Evolutionary conservation across 257 asterid species (phyloP).

Genomic region (Solanum clarkiae): DNA sequence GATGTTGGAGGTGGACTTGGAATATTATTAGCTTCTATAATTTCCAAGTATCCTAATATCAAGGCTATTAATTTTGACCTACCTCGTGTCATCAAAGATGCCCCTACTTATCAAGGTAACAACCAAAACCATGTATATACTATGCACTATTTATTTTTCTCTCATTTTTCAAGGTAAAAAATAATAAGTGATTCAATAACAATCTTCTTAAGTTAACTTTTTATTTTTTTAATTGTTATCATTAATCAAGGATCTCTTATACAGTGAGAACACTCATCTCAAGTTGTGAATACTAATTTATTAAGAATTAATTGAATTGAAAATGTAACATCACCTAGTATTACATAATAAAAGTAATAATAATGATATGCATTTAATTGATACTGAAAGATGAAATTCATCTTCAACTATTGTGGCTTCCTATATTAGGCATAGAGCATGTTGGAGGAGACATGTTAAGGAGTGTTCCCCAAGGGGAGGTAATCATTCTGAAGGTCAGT

Average conservation of each 20-base stretch:
- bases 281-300: too few species aligned
- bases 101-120: neutral
- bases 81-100: neutral
- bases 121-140: neutral
- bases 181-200: too few species aligned
- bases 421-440: conserved; percentile 7
- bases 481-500: conserved; percentile 5
- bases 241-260: too few species aligned
- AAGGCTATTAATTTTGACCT: conserved; percentile 1
- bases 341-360: too few species aligned
- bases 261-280: too few species aligned
- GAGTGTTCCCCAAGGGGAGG: conserved; percentile 4
- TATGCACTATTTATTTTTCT: neutral
- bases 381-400: too few species aligned
- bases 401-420: neutral
- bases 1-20: conserved; percentile 24
- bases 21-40: neutral
- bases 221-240: too few species aligned
- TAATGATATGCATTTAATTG: too few species aligned
- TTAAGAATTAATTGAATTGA: too few species aligned
- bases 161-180: too few species aligned
- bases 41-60: neutral
- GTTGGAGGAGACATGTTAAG: conserved; percentile 13
- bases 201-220: too few species aligned
- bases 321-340: too few species aligned